Evolutionary conservation across 73 alveolate species (phyloP).

Genomic region (Breviolum minutum): DNA sequence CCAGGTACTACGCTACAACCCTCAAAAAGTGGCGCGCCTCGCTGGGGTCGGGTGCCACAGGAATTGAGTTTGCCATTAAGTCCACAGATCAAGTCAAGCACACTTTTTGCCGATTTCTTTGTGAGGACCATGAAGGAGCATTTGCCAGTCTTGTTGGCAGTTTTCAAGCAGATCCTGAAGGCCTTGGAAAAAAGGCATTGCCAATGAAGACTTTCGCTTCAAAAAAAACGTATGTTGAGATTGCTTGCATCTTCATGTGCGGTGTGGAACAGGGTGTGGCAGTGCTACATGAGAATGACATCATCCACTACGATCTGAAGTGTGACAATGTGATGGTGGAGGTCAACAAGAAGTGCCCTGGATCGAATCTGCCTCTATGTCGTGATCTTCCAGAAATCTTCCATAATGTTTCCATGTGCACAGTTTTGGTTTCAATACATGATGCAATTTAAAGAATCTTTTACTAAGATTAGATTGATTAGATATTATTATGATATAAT

Average conservation of each 20-base stretch:
- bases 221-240: no score
- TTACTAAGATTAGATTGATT: neutral
- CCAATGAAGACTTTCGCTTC: neutral
- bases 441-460: no score
- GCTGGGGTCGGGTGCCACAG: constrained; percentile 97
- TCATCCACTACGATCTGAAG: constrained; percentile 99
- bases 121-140: constrained; percentile 96
- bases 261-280: constrained; percentile 80
- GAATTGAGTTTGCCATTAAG: constrained; percentile 95
- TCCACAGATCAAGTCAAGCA: no score
- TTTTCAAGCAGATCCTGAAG: constrained; percentile 98
- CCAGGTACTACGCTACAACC: constrained; percentile 74
- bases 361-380: neutral
- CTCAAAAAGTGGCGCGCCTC: constrained; percentile 97
- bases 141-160: constrained; percentile 97
- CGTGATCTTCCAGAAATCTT: no score
- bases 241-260: neutral
- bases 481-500: neutral
- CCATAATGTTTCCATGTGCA: no score
- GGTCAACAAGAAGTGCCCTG: constrained; percentile 55
- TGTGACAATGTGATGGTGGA: constrained; percentile 98
- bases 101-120: neutral
- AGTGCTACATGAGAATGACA: constrained; percentile 97
- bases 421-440: no score
- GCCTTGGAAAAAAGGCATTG: constrained; percentile 16